These are phyloP conservation scores for Colletotrichum orbiculare DNA, from an alignment of 2,329 filamentous ascomycete genomes.

Conservation along the genomic window DNA sequence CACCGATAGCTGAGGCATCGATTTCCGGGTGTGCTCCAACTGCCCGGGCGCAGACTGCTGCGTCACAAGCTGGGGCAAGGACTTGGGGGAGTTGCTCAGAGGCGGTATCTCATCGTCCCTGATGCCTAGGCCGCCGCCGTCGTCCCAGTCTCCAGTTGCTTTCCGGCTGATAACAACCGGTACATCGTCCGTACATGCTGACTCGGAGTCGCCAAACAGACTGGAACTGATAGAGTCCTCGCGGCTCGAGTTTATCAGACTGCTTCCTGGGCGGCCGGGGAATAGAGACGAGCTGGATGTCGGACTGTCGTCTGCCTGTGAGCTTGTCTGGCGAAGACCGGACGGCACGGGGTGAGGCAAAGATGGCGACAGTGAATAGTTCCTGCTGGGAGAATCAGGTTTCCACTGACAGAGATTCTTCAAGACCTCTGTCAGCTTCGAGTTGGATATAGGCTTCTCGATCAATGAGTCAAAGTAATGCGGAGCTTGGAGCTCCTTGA, in stretches of 20 bases:
- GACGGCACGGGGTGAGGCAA: conserved; percentile 71
- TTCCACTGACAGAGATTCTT: conserved; percentile 94
- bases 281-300: conserved; percentile 82
- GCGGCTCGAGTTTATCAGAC: conserved; percentile 82
- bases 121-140: conserved; percentile 83
- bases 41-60: conserved; percentile 74
- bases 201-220: conserved; percentile 87
- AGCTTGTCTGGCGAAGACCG: conserved; percentile 71
- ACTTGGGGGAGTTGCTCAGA: conserved; percentile 50
- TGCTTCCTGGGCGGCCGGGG: conserved; percentile 75
- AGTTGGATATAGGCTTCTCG: conserved; percentile 94
- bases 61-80: conserved; percentile 65
- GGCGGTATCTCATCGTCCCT: conserved; percentile 66
- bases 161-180: conserved; percentile 81
- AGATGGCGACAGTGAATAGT: conserved; percentile 54
- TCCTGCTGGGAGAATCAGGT: conserved; percentile 68
- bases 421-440: conserved; percentile 89
- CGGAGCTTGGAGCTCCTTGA: conserved; percentile 95
- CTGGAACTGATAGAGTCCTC: conserved; percentile 91
- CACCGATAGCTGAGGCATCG: conserved; percentile 71
- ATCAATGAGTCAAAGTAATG: conserved; percentile 97
- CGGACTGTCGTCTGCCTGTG: conserved; percentile 81
- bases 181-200: conserved; percentile 80
- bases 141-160: conserved; percentile 81
- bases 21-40: conserved; percentile 61